Conservation (phyloP, 2,329 filamentous ascomycete genomes). For the Diaporthe eres region DNA sequence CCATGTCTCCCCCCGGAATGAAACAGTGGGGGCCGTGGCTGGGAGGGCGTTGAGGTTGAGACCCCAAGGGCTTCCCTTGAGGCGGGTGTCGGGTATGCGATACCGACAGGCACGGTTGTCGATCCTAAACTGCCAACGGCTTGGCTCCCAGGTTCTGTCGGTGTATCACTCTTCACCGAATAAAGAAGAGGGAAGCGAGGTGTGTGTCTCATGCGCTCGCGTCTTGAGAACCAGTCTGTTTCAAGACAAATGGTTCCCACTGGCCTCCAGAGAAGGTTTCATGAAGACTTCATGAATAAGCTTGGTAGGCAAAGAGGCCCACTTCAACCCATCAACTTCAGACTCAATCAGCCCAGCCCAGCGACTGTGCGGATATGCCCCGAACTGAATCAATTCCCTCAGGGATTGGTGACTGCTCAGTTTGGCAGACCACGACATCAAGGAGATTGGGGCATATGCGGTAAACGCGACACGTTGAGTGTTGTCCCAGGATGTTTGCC, state of each 20-base stretch:
- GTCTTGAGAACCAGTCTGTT: conserved; percentile 29
- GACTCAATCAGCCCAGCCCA: conserved; percentile 7
- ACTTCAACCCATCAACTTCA: conserved; percentile 6
- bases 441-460: neutral
- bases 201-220: conserved; percentile 26
- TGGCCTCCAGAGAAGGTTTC: conserved; percentile 11
- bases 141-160: conserved; percentile 24
- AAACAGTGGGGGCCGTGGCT: conserved; percentile 28
- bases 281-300: conserved; percentile 4
- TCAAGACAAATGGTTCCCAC: conserved; percentile 26
- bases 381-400: conserved; percentile 14
- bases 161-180: conserved; percentile 25
- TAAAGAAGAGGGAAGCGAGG: conserved; percentile 9
- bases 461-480: neutral
- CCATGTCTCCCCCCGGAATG: neutral
- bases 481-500: neutral
- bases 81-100: conserved; percentile 27
- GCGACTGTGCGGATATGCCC: conserved; percentile 9
- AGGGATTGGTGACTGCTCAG: neutral
- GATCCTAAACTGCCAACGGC: conserved; percentile 33
- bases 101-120: conserved; percentile 32
- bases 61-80: conserved; percentile 1
- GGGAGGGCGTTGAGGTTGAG: conserved; percentile 21
- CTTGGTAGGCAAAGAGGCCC: neutral
- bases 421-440: neutral